Percentiles rank a stretch among this genome's conserved stretches.
Evolutionary conservation across 2,329 filamentous ascomycete species (phyloP).

Genomic region (Nannizziopsis barbatae): DNA sequence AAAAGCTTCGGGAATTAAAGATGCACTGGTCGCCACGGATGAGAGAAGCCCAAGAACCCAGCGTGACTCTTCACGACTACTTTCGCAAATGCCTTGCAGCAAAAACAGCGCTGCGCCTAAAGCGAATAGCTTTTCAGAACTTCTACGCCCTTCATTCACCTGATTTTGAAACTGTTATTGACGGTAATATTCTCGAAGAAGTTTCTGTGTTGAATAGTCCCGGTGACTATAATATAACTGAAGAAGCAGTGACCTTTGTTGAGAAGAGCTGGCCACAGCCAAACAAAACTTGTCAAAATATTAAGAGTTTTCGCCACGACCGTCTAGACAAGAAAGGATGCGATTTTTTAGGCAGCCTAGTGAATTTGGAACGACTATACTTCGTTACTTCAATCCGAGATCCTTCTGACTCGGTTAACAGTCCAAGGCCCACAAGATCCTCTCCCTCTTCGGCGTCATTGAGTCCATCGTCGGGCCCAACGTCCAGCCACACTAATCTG

Average conservation of each 20-base stretch:
- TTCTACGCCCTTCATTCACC: conserved; percentile 44
- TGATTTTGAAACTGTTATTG: conserved; percentile 37
- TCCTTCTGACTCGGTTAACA: conserved; percentile 26
- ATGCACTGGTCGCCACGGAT: conserved; percentile 54
- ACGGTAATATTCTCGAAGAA: conserved; percentile 35
- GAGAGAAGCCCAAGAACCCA: conserved; percentile 48
- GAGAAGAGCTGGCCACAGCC: conserved; percentile 44
- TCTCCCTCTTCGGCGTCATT: conserved; percentile 10
- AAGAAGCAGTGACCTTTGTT: conserved; percentile 40
- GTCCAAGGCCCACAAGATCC: conserved; percentile 11
- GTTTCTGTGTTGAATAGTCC: conserved; percentile 46
- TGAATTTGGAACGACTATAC: conserved; percentile 42
- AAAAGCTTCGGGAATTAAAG: conserved; percentile 44
- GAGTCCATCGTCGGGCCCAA: conserved; percentile 4
- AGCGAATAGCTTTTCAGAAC: conserved; percentile 46
- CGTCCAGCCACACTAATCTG: neutral
- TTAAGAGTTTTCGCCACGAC: conserved; percentile 43
- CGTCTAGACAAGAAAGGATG: conserved; percentile 36
- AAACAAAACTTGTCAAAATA: conserved; percentile 24
- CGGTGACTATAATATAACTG: conserved; percentile 31
- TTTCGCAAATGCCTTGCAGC: conserved; percentile 45
- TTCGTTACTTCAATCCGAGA: conserved; percentile 36
- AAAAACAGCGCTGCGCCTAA: conserved; percentile 38
- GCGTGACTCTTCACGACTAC: conserved; percentile 43
- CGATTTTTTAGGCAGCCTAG: conserved; percentile 34